Percentiles rank a stretch among this genome's conserved stretches.
These are phyloP conservation scores for Pleodorina starrii DNA, from an alignment of 139 green algal genomes.

Conservation along the genomic window DNA sequence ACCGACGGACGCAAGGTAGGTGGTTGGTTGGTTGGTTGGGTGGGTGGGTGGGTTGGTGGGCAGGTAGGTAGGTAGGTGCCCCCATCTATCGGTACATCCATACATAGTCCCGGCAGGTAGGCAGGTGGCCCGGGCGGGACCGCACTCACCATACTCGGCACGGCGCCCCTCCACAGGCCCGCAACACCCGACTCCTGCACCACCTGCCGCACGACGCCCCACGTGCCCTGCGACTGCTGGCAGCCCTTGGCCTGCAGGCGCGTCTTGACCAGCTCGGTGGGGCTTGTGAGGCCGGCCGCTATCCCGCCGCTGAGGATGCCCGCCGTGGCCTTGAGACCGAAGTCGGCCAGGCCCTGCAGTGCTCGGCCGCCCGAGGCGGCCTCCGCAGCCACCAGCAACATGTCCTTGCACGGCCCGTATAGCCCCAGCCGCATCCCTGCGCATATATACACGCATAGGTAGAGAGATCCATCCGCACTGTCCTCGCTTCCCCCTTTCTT, in stretches of 20 bases:
- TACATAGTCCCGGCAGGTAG: no score
- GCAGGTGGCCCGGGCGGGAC: no score
- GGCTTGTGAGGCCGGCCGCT: conserved; percentile 82
- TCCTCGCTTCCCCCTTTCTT: no score
- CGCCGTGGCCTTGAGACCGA: conserved; percentile 76
- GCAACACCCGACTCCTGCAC: conserved; percentile 34
- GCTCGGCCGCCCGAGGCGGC: not conserved
- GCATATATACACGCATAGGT: no score
- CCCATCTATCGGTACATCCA: no score
- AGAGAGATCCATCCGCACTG: no score
- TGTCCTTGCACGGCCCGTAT: conserved; percentile 81
- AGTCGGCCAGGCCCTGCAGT: not conserved
- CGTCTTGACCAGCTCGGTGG: conserved; percentile 88
- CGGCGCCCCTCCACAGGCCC: conserved; percentile 58
- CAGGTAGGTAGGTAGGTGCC: no score
- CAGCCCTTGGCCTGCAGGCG: conserved; percentile 34
- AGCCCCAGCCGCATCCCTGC: conserved; percentile 84
- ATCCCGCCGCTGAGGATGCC: conserved; percentile 78
- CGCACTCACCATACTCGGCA: conserved; percentile 47
- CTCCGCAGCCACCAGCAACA: not conserved
- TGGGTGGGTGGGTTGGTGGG: no score
- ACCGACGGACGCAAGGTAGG: no score
- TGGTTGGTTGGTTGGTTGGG: no score
- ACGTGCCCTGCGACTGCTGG: not conserved
- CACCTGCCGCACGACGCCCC: conserved; percentile 27